These are phyloP conservation scores for Marasmius tenuissimus DNA, from an alignment of 1,284 basidiomycete species.

Conservation along the genomic window DNA sequence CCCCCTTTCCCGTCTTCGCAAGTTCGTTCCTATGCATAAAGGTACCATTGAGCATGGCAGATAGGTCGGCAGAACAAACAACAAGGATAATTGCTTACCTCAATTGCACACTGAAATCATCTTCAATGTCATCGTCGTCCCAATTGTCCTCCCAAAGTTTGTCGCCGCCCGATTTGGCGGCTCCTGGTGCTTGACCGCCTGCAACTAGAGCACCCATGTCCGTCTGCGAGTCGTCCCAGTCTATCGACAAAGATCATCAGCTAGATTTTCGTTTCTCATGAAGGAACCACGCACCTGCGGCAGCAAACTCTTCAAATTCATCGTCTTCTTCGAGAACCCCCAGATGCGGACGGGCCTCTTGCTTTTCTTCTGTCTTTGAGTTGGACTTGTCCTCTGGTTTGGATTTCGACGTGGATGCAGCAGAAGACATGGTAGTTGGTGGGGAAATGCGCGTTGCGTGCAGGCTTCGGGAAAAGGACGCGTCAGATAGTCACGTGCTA, in stretches of 20 bases:
- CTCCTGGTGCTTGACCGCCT: constrained; percentile 54
- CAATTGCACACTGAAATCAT: constrained; percentile 94
- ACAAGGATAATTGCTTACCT: constrained; percentile 54
- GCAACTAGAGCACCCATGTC: constrained; percentile 46
- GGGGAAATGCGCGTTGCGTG: not conserved
- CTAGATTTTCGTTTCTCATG: not conserved
- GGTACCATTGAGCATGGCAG: constrained; percentile 5
- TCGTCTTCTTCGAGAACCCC: constrained; percentile 83
- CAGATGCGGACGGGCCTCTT: constrained; percentile 44
- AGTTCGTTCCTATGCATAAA: constrained; percentile 57
- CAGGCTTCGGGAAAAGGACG: not conserved
- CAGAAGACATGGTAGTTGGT: not conserved
- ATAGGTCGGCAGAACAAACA: not conserved
- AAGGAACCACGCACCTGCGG: constrained; percentile 1
- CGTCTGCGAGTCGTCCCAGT: constrained; percentile 12
- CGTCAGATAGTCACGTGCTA: not conserved
- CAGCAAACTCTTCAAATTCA: constrained; percentile 54
- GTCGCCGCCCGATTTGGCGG: constrained; percentile 72
- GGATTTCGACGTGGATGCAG: not conserved
- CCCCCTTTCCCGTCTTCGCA: constrained; percentile 56
- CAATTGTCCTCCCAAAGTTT: constrained; percentile 99
- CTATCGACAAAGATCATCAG: not conserved
- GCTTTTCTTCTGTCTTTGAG: not conserved
- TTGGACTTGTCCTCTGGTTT: not conserved
- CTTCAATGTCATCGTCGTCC: constrained; percentile 99